Evolutionary conservation across 768 basidiomycete genomes (phyloP).

Genomic region (Pleurotus salmoneostramineus): DNA sequence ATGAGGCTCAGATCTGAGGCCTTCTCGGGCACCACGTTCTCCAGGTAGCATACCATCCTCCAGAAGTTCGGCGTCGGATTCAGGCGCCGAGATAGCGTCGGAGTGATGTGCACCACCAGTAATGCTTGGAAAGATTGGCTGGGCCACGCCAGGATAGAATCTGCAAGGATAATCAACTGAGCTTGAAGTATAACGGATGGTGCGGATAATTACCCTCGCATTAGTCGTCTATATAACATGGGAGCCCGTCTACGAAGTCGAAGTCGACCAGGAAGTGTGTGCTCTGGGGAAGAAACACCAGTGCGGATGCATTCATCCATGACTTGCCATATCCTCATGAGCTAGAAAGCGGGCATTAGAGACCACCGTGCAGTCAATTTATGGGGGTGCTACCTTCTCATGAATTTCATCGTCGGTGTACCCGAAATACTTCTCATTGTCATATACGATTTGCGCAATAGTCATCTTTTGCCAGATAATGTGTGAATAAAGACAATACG

Average conservation of each 20-base stretch:
- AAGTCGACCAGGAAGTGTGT: conserved; percentile 84
- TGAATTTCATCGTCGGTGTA: conserved; percentile 73
- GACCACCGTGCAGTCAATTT: neutral
- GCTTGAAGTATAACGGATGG: conserved; percentile 2
- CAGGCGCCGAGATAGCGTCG: conserved; percentile 18
- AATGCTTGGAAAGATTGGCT: conserved; percentile 27
- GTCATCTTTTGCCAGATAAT: conserved; percentile 56
- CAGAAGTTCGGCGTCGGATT: conserved; percentile 12
- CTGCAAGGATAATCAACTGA: conserved; percentile 18
- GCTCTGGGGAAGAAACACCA: conserved; percentile 78
- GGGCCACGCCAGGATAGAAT: conserved; percentile 46
- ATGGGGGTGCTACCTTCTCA: conserved; percentile 44
- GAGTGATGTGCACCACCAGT: conserved; percentile 7
- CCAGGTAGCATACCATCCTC: conserved; percentile 8
- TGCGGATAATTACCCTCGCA: conserved; percentile 64
- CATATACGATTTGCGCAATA: conserved; percentile 90
- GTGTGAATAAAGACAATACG: conserved; percentile 6
- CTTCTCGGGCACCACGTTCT: conserved; percentile 2
- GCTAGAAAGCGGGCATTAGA: conserved; percentile 26
- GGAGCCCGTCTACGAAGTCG: conserved; percentile 80
- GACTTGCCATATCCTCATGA: conserved; percentile 79
- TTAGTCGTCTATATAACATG: conserved; percentile 82
- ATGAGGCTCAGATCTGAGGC: neutral
- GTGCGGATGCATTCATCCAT: conserved; percentile 91
- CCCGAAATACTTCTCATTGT: conserved; percentile 85